Percentiles rank a stretch among this genome's conserved stretches.
Conservation (phyloP, 1,284 basidiomycete species). For the Dichomitus squalens region DNA sequence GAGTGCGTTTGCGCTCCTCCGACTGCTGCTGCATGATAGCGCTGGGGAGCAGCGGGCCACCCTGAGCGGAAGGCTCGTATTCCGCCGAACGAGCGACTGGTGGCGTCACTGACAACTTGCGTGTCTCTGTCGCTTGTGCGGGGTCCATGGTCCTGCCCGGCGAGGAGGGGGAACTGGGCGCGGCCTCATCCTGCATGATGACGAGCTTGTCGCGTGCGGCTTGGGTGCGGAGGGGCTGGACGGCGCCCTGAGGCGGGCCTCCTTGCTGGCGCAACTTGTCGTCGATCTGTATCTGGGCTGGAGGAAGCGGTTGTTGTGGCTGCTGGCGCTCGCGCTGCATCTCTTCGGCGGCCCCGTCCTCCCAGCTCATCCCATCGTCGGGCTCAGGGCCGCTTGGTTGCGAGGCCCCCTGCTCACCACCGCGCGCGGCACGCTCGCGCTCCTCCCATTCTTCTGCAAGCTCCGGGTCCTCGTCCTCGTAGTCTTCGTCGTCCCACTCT, state of each 20-base stretch:
- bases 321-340: slow-evolving; percentile 38
- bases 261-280: slow-evolving; percentile 23
- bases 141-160: slow-evolving; percentile 50
- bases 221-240: slow-evolving; percentile 33
- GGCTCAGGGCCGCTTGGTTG: slow-evolving; percentile 50
- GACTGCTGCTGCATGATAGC: slow-evolving; percentile 53
- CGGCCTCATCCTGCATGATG: slow-evolving; percentile 25
- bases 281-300: slow-evolving; percentile 43
- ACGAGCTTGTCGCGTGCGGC: slow-evolving; percentile 43
- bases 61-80: slow-evolving; percentile 30
- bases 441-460: slow-evolving; percentile 54
- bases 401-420: slow-evolving; percentile 3
- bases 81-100: slow-evolving; percentile 56
- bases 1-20: slow-evolving; percentile 57
- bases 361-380: slow-evolving; percentile 79
- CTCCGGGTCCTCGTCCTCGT: slow-evolving; percentile 67
- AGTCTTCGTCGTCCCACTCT: slow-evolving; percentile 77
- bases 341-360: slow-evolving; percentile 58
- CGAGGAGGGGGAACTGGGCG: slow-evolving; percentile 29
- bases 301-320: slow-evolving; percentile 28
- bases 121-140: slow-evolving; percentile 62
- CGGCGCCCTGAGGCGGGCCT: slow-evolving; percentile 25
- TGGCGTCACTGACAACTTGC: slow-evolving; percentile 77
- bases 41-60: slow-evolving; percentile 47
- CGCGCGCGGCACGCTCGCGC: slow-evolving; percentile 22